Conservation (phyloP, 2,329 filamentous ascomycete genomes). For the Bipolaris bicolor region DNA sequence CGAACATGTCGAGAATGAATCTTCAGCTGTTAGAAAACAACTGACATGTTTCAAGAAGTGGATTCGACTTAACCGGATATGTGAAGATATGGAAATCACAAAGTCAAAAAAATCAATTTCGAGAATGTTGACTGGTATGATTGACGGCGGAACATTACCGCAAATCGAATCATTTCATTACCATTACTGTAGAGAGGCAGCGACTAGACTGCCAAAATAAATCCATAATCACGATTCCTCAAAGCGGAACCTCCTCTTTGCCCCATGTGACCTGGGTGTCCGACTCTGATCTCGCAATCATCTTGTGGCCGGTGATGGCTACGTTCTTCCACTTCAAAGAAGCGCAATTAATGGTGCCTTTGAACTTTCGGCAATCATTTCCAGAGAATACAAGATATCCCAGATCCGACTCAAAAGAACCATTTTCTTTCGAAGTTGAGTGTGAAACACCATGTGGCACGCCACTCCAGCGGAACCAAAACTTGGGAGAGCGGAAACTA, state of each 20-base stretch:
- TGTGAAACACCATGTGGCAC: neutral
- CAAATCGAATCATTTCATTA: too few relatives aligned
- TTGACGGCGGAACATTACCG: too few relatives aligned
- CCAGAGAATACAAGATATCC: conserved; percentile 33
- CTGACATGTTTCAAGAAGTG: too few relatives aligned
- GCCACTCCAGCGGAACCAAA: conserved; percentile 36
- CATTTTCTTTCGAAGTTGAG: neutral
- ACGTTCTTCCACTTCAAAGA: conserved; percentile 30
- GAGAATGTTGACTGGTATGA: too few relatives aligned
- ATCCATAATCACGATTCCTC: neutral
- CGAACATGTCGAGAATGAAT: too few relatives aligned
- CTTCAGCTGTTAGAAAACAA: too few relatives aligned
- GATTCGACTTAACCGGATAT: too few relatives aligned
- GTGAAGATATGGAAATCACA: too few relatives aligned
- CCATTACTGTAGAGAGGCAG: too few relatives aligned
- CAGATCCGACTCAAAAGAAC: conserved; percentile 15
- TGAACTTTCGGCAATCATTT: conserved; percentile 33
- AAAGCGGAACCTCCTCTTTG: neutral
- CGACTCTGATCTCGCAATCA: conserved; percentile 20
- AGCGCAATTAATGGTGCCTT: conserved; percentile 29
- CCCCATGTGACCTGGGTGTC: conserved; percentile 26
- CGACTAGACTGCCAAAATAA: too few relatives aligned
- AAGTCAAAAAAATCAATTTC: too few relatives aligned
- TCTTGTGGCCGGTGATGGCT: conserved; percentile 27
- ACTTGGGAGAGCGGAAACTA: conserved; percentile 35